Percentiles rank a stretch among this genome's conserved stretches.
Conservation (phyloP, 257 asterid genomes). For the Lavandula angustifolia region DNA sequence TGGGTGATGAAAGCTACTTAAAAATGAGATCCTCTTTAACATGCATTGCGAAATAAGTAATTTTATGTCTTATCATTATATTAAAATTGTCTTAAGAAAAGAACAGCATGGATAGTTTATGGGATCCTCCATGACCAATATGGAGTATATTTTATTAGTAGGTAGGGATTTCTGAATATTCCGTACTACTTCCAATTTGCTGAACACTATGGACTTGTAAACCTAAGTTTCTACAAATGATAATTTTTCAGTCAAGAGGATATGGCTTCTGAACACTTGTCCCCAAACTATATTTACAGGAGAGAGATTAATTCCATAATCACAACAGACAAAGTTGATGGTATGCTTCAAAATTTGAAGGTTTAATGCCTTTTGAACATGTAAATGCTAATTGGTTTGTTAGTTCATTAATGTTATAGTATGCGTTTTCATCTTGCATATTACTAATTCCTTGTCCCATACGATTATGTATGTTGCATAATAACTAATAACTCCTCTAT, state of each 20-base stretch:
- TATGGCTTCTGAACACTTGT: constrained; percentile 62
- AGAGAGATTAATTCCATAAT: constrained; percentile 84
- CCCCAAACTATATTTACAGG: constrained; percentile 40
- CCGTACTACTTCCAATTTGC: constrained; percentile 18
- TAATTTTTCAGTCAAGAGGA: constrained; percentile 68
- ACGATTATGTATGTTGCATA: background rate
- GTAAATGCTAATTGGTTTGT: background rate
- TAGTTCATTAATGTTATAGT: constrained; percentile 20
- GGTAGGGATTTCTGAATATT: background rate
- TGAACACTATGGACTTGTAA: constrained; percentile 23
- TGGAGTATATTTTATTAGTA: no score
- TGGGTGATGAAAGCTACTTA: constrained; percentile 21
- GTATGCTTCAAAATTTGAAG: constrained; percentile 89
- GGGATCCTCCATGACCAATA: no score
- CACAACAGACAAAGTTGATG: constrained; percentile 90
- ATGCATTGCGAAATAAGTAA: background rate
- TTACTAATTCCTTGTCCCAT: constrained; percentile 15
- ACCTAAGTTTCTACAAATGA: constrained; percentile 12
- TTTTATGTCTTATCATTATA: constrained; percentile 23
- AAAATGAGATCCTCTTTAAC: constrained; percentile 4
- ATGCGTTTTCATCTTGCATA: background rate
- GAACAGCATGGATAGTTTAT: background rate
- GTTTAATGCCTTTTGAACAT: constrained; percentile 38
- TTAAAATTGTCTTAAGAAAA: no score
- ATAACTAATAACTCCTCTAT: background rate